A percentile compares a stretch with the other conserved stretches of the same genome.
Conservation (phyloP, 2,329 filamentous ascomycete genomes). For the Pseudogymnoascus sp. region DNA sequence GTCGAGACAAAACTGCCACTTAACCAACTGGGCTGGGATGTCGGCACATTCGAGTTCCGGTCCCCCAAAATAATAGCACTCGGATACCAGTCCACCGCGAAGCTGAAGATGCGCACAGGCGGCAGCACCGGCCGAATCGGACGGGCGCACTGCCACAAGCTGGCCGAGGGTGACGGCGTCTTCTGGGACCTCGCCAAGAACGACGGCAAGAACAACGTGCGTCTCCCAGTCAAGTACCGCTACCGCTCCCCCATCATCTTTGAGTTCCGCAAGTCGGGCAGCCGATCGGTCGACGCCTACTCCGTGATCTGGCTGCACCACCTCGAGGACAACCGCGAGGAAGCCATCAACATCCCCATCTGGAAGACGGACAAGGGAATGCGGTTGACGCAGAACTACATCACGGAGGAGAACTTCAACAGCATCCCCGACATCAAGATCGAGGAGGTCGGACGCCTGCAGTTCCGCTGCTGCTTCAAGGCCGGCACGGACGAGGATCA, state of each 20-base stretch:
- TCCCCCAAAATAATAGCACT: constrained; percentile 60
- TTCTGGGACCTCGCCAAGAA: constrained; percentile 49
- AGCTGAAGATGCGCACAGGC: constrained; percentile 76
- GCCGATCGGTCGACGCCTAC: constrained; percentile 64
- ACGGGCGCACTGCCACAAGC: constrained; percentile 50
- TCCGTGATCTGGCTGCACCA: constrained; percentile 81
- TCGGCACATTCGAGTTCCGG: constrained; percentile 85
- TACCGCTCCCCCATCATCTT: constrained; percentile 87
- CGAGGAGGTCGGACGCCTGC: constrained; percentile 70
- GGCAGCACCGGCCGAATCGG: constrained; percentile 68
- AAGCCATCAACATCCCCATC: constrained; percentile 76
- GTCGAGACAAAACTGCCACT: constrained; percentile 82
- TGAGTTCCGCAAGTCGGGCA: constrained; percentile 65
- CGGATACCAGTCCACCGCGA: constrained; percentile 52
- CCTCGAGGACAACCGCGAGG: constrained; percentile 69
- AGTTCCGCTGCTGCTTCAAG: constrained; percentile 76
- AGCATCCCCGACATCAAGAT: constrained; percentile 66
- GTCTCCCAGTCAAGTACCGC: constrained; percentile 80
- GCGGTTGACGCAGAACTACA: constrained; percentile 83
- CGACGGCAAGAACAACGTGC: constrained; percentile 43
- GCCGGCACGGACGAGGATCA: constrained; percentile 85
- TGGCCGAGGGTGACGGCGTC: constrained; percentile 49
- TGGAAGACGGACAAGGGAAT: constrained; percentile 71
- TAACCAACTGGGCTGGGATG: constrained; percentile 82
- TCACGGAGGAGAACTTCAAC: constrained; percentile 68